Evolutionary conservation across 179 eudicot species (phyloP).

Genomic region (Nepenthes alata): DNA sequence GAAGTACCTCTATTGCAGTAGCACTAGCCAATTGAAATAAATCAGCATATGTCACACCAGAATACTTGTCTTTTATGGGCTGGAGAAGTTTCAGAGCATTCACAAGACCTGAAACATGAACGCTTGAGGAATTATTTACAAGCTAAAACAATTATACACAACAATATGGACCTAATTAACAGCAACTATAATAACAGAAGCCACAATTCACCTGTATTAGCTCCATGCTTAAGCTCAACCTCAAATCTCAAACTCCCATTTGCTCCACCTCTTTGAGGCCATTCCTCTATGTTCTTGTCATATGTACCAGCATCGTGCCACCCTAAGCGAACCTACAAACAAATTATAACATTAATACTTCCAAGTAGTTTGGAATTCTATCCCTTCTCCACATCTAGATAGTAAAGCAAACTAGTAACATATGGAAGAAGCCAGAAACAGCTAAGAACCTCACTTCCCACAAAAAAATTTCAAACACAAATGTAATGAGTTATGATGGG

Average conservation of each 20-base stretch:
- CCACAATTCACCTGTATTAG: conserved; percentile 66
- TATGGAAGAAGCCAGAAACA: background rate
- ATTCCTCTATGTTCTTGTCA: conserved; percentile 75
- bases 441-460: background rate
- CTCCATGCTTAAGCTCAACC: conserved; percentile 82
- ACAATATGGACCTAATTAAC: background rate
- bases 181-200: background rate
- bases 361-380: background rate
- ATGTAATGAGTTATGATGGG: too few species aligned
- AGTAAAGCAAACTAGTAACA: background rate
- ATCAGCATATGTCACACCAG: conserved; percentile 83
- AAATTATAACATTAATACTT: background rate
- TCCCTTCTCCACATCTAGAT: background rate
- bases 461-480: too few species aligned
- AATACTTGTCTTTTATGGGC: conserved; percentile 87
- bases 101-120: conserved; percentile 61
- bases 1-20: conserved; percentile 82
- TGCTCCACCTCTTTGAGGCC: conserved; percentile 97
- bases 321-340: conserved; percentile 71
- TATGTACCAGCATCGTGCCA: conserved; percentile 98
- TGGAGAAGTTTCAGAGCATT: conserved; percentile 88
- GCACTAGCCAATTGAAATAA: conserved; percentile 93
- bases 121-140: conserved; percentile 6
- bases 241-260: conserved; percentile 93
- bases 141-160: background rate